A percentile compares a stretch with the other conserved stretches of the same genome.
phyloP scores from a whole-genome alignment of 768 basidiomycete genomes.

The Termitomyces sp. region DNA sequence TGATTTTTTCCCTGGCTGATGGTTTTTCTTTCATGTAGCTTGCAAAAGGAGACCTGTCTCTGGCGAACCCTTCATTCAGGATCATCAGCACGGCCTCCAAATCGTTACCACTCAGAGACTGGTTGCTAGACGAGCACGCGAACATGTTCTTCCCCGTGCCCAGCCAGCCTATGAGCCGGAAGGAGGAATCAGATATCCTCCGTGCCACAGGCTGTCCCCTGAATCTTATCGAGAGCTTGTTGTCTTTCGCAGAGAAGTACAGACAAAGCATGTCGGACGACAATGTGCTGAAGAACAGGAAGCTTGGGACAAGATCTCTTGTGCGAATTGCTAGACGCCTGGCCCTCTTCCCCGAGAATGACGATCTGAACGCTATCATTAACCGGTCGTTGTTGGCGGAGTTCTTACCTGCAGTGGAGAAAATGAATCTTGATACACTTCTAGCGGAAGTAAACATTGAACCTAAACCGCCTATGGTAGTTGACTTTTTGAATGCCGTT shows the following conservation, averaged over 20 bases:
- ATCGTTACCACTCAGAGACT: conserved; percentile 62
- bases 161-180: conserved; percentile 52
- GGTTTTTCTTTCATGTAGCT: conserved; percentile 15
- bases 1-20: background rate
- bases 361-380: conserved; percentile 46
- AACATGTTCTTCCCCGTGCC: conserved; percentile 70
- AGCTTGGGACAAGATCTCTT: conserved; percentile 59
- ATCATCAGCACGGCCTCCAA: conserved; percentile 61
- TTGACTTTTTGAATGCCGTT: background rate
- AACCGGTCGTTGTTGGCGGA: conserved; percentile 50
- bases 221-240: conserved; percentile 33
- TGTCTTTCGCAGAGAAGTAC: conserved; percentile 58
- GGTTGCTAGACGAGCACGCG: conserved; percentile 63
- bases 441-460: conserved; percentile 48
- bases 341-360: conserved; percentile 39
- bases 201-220: conserved; percentile 45
- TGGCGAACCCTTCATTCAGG: conserved; percentile 57
- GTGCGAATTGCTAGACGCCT: conserved; percentile 51
- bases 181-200: conserved; percentile 50
- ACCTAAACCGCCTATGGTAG: conserved; percentile 40
- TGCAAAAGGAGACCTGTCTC: conserved; percentile 37
- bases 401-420: conserved; percentile 59
- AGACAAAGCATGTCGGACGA: conserved; percentile 51
- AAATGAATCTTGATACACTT: conserved; percentile 47
- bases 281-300: conserved; percentile 56